phyloP scores from a whole-genome alignment of 441 rosid genomes.

The Erodium texanum region DNA sequence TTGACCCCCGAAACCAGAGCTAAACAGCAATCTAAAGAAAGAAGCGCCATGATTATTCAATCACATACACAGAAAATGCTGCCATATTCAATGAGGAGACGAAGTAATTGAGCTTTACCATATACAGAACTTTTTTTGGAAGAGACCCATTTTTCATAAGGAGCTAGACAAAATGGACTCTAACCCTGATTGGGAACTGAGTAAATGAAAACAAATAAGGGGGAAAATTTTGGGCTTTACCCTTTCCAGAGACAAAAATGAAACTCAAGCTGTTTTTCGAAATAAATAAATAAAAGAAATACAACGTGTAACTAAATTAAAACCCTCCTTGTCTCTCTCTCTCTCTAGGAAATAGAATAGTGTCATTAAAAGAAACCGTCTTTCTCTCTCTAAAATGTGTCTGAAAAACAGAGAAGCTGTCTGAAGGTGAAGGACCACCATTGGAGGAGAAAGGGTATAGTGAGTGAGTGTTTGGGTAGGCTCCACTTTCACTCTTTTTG shows the following conservation, averaged over 20 bases:
- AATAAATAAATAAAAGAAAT: not conserved
- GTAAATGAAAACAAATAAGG: slow-evolving; percentile 16
- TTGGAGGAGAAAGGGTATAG: slow-evolving; percentile 15
- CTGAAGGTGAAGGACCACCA: slow-evolving; percentile 19
- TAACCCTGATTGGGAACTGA: slow-evolving; percentile 17
- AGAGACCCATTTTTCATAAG: slow-evolving; percentile 30
- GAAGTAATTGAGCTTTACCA: slow-evolving; percentile 27
- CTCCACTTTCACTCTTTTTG: not conserved
- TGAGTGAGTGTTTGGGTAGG: not conserved
- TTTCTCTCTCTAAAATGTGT: slow-evolving; percentile 9
- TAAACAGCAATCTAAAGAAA: slow-evolving; percentile 6
- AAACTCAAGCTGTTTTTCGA: not conserved
- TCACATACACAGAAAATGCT: slow-evolving; percentile 18
- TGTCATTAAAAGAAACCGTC: not conserved
- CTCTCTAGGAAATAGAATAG: slow-evolving; percentile 6
- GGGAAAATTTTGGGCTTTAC: slow-evolving; percentile 1
- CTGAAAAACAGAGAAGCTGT: slow-evolving; percentile 8
- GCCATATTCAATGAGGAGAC: slow-evolving; percentile 27
- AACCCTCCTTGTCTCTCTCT: slow-evolving; percentile 12
- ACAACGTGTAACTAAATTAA: not conserved
- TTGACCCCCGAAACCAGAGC: slow-evolving; percentile 17
- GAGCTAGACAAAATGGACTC: slow-evolving; percentile 20
- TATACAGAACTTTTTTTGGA: slow-evolving; percentile 34
- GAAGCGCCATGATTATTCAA: slow-evolving; percentile 19
- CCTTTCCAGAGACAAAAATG: slow-evolving; percentile 17